Evolutionary conservation across 495 filamentous ascomycete species (phyloP), one percentile per base, ranked within the genome.

Genomic region (Penicillium maclennaniae): DNA sequence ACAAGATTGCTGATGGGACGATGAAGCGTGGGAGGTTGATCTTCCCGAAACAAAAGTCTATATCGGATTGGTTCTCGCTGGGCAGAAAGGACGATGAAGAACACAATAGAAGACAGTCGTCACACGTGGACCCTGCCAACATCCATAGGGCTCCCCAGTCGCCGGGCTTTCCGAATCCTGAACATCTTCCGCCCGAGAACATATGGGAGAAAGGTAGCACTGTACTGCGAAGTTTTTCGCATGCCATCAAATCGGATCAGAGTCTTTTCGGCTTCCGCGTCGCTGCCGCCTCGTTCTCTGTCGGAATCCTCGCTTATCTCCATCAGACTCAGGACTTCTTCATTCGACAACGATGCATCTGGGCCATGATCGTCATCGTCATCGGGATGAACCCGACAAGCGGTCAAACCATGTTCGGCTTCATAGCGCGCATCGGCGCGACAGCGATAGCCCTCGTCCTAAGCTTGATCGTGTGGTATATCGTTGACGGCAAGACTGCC

Each of bases 281-380:
- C 26, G 85, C 87, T 0, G 85, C 79, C 43, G 88, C 87, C 16
- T 87, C 84, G 12, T 77, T 90, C 63, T 84, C 78, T 17, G 73
- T 89, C 28, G 87, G 80, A 0, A 84, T 91, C 28, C 65, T 88
- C 1, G 85, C 82, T 6, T 90, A 76, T 61, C 69, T 92, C n/a
- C 70, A 79, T 44, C 61, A 81, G 19, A 88, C 86, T 0, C 80
- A 88, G 53, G 56, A 60, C 0, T 91, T 88, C 62, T 91, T 89
- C 56, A 69, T 80, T 14, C 72, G 82, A 43, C 85, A 91, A 58
- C 74, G 88, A 56, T 72, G 88, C 7, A 82, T 91, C 7, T 91
- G 87, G 87, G 83, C 85, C 0, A 82, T 89, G 82, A 87, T 91
- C 56, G 82, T 87, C 41, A 81, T 87, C n/a, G 75, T 81, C 16